Conservation (phyloP, 2,329 filamentous ascomycete genomes). For the Cyphellophora attinorum region DNA sequence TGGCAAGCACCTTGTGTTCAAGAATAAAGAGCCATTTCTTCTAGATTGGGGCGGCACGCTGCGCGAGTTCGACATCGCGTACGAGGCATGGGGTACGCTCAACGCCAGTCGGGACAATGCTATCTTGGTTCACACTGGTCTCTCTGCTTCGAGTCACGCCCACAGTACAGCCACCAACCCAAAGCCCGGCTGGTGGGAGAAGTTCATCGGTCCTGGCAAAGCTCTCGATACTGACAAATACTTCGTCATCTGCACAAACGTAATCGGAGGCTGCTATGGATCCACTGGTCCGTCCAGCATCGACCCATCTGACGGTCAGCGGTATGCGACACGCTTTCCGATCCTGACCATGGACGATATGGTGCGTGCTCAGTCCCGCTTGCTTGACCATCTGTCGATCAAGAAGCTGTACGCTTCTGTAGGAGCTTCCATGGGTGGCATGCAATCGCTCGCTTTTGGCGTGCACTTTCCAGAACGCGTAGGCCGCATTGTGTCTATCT, state of each 20-base stretch:
- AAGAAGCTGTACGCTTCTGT: slow-evolving; percentile 79
- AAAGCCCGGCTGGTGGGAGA: slow-evolving; percentile 96
- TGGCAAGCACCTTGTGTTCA: slow-evolving; percentile 71
- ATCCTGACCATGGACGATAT: slow-evolving; percentile 95
- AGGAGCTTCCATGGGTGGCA: slow-evolving; percentile 94
- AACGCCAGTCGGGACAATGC: slow-evolving; percentile 77
- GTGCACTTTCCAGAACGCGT: slow-evolving; percentile 75
- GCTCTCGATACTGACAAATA: slow-evolving; percentile 86
- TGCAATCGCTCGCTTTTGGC: slow-evolving; percentile 87
- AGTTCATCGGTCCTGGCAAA: slow-evolving; percentile 82
- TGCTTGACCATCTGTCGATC: slow-evolving; percentile 72
- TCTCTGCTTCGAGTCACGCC: slow-evolving; percentile 95
- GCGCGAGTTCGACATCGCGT: slow-evolving; percentile 79
- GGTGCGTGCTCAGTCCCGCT: slow-evolving; percentile 87
- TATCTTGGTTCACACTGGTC: slow-evolving; percentile 83
- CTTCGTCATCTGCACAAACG: slow-evolving; percentile 92
- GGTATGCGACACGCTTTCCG: slow-evolving; percentile 89
- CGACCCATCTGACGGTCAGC: slow-evolving; percentile 78
- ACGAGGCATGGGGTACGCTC: slow-evolving; percentile 81
- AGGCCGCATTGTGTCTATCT: slow-evolving; percentile 75
- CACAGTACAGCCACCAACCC: slow-evolving; percentile 82
- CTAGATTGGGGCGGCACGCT: slow-evolving; percentile 95
- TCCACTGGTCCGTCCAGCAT: slow-evolving; percentile 83
- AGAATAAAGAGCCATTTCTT: slow-evolving; percentile 62
- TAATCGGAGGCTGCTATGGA: slow-evolving; percentile 90